Evolutionary conservation across 129 eudicot genomes (phyloP).

Genomic region (Pulicaria dysenterica): DNA sequence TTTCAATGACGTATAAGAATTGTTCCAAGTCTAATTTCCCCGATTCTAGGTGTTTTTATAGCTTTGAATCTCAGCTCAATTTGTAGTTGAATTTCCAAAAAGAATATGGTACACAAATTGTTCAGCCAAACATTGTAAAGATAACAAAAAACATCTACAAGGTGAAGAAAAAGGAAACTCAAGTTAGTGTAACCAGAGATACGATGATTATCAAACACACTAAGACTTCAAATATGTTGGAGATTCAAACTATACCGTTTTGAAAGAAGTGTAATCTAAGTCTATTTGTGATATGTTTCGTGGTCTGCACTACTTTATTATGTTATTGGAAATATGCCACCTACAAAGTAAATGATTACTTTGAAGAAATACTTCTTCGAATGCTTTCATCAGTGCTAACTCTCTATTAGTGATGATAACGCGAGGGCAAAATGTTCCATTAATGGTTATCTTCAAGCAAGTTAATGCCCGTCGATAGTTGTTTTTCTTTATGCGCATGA

Average conservation of each 20-base stretch:
- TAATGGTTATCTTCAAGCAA: background rate
- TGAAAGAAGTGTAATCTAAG: background rate
- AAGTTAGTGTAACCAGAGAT: background rate
- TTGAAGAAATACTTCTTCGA: background rate
- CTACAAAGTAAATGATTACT: constrained; percentile 13
- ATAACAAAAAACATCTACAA: too few relatives aligned
- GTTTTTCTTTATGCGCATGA: background rate
- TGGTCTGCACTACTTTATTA: background rate
- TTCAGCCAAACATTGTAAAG: too few relatives aligned
- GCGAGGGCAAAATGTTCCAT: background rate
- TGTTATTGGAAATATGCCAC: background rate
- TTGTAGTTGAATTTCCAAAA: too few relatives aligned
- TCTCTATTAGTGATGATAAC: background rate
- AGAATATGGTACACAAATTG: too few relatives aligned
- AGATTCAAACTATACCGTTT: background rate
- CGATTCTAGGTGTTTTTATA: too few relatives aligned
- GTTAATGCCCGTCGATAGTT: background rate
- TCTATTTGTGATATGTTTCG: background rate
- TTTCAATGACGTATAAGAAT: too few relatives aligned
- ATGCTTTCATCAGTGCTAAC: background rate
- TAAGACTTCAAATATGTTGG: background rate
- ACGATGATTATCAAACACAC: background rate
- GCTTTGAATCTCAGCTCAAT: too few relatives aligned
- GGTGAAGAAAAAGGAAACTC: too few relatives aligned
- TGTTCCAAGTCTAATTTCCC: too few relatives aligned